These are phyloP conservation scores for Ogataea zsoltii DNA, from an alignment of 805 yeast genomes.

Conservation along the genomic window DNA sequence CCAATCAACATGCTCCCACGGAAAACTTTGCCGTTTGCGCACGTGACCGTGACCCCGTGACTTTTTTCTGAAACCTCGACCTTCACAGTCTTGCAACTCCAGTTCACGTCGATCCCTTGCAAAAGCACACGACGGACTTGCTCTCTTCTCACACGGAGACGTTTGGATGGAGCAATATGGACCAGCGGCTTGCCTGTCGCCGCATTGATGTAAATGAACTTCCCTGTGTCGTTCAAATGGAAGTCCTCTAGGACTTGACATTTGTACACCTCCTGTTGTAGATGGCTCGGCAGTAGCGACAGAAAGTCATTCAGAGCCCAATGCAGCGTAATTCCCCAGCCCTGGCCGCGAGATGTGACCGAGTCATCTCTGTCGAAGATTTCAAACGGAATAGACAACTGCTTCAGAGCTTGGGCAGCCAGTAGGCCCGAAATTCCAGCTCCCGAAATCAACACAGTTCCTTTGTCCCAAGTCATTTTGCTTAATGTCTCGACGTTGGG, in stretches of 20 bases:
- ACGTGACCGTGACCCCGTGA: constrained; percentile 14
- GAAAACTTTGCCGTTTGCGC: constrained; percentile 25
- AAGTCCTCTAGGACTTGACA: constrained; percentile 32
- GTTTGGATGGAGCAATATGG: constrained; percentile 32
- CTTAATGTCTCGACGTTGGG: neutral
- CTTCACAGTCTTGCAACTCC: constrained; percentile 27
- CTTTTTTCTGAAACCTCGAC: constrained; percentile 10
- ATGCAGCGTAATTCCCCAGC: constrained; percentile 37
- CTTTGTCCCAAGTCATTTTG: constrained; percentile 15
- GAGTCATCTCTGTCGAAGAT: constrained; percentile 33
- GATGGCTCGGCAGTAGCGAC: constrained; percentile 23
- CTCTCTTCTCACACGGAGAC: constrained; percentile 34
- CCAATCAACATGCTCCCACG: constrained; percentile 24
- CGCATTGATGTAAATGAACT: constrained; percentile 33
- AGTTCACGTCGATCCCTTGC: constrained; percentile 30
- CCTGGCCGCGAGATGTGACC: constrained; percentile 30
- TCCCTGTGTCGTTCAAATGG: constrained; percentile 32
- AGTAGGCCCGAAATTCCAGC: constrained; percentile 27
- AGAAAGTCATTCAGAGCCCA: constrained; percentile 32
- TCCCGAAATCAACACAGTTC: constrained; percentile 28
- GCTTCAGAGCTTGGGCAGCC: constrained; percentile 30
- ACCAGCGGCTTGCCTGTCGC: constrained; percentile 29
- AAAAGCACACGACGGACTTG: constrained; percentile 28
- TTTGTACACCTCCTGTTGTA: constrained; percentile 24
- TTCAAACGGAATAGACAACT: constrained; percentile 24